Conservation (phyloP, 2,329 filamentous ascomycete genomes). For the Bipolaris bicolor region DNA sequence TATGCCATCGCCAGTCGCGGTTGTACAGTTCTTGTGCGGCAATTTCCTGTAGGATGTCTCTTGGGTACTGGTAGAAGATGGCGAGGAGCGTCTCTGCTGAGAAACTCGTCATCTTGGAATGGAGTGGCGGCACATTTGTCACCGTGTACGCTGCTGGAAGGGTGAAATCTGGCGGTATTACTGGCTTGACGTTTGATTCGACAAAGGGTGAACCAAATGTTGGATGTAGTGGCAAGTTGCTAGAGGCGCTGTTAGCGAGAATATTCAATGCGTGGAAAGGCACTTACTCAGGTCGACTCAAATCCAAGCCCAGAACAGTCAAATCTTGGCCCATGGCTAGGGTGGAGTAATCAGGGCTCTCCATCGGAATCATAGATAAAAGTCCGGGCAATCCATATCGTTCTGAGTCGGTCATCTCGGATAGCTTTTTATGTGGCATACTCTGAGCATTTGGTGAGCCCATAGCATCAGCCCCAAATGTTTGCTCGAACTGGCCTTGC, state of each 20-base stretch:
- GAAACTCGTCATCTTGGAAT: constrained; percentile 64
- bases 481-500: constrained; percentile 41
- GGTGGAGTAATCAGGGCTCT: constrained; percentile 56
- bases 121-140: constrained; percentile 67
- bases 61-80: constrained; percentile 72
- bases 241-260: constrained; percentile 29
- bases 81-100: constrained; percentile 70
- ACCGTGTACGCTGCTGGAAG: constrained; percentile 70
- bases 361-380: constrained; percentile 62
- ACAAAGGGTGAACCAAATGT: constrained; percentile 69
- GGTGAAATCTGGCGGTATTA: constrained; percentile 66
- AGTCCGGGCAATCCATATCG: constrained; percentile 66
- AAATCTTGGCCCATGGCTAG: constrained; percentile 69
- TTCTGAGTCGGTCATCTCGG: constrained; percentile 66
- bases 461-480: constrained; percentile 37
- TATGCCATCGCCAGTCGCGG: constrained; percentile 63
- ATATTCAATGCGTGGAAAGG: not conserved
- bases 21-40: constrained; percentile 66
- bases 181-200: constrained; percentile 61
- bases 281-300: constrained; percentile 66
- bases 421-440: constrained; percentile 53
- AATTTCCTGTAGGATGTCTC: constrained; percentile 69
- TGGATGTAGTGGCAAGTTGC: constrained; percentile 63
- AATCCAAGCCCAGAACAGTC: constrained; percentile 67
- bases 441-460: constrained; percentile 43